These are phyloP conservation scores for Phalaenopsis equestris DNA, from an alignment of 106 monocot genomes.

Conservation along the genomic window DNA sequence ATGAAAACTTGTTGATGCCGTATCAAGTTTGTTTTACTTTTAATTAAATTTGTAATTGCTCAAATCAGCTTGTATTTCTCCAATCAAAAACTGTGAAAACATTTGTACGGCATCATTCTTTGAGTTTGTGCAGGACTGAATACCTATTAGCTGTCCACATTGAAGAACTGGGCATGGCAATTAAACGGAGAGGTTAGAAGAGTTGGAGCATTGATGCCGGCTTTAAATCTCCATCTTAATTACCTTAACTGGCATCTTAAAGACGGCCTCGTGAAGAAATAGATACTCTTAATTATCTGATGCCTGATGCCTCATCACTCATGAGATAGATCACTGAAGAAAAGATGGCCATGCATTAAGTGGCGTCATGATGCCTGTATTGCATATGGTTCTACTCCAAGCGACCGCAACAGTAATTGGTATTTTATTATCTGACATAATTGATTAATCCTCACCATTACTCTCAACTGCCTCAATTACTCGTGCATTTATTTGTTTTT, in stretches of 20 bases:
- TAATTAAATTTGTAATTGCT: too few relatives aligned
- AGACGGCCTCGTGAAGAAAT: neutral
- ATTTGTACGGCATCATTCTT: too few relatives aligned
- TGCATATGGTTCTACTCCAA: neutral
- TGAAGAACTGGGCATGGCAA: constrained; percentile 4
- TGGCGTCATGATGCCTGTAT: neutral
- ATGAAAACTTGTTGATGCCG: too few relatives aligned
- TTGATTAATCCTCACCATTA: constrained; percentile 5
- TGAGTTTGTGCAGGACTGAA: too few relatives aligned
- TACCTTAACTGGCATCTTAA: neutral
- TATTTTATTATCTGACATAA: constrained; percentile 14
- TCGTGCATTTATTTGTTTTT: constrained; percentile 27
- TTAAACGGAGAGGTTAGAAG: constrained; percentile 3
- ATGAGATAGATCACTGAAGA: too few relatives aligned
- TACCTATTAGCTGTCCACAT: neutral
- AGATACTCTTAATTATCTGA: neutral
- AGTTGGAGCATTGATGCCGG: neutral
- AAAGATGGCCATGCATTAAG: constrained; percentile 11
- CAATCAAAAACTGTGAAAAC: too few relatives aligned
- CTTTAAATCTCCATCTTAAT: neutral
- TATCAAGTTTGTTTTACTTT: too few relatives aligned
- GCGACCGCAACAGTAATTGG: neutral
- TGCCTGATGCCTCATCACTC: too few relatives aligned
- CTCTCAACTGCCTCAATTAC: constrained; percentile 27
- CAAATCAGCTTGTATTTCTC: too few relatives aligned